Conservation (phyloP, 192 early-diverging fungal species). For the Oehlia diaphana region DNA sequence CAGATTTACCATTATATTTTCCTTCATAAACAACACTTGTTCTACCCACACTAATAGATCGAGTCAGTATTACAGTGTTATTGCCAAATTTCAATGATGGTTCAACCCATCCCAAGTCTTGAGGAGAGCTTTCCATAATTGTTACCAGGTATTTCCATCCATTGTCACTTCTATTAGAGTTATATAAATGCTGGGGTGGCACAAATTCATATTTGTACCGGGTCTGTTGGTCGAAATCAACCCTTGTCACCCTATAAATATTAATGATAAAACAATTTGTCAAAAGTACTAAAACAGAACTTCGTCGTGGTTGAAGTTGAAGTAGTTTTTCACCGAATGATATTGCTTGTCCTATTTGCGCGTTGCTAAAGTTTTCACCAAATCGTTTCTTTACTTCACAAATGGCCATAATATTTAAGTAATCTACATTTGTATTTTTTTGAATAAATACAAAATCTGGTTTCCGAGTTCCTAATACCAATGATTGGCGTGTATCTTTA, state of each 20-base stretch:
- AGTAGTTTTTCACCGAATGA: conserved; percentile 23
- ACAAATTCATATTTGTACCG: neutral
- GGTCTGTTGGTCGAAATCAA: neutral
- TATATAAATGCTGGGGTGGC: neutral
- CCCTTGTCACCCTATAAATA: neutral
- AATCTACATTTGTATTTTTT: conserved; percentile 1
- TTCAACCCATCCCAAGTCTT: conserved; percentile 6
- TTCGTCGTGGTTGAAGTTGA: conserved; percentile 2
- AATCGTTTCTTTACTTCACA: conserved; percentile 16
- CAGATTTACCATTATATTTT: neutral
- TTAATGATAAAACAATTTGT: neutral
- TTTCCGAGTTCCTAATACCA: conserved; percentile 14
- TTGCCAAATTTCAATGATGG: neutral
- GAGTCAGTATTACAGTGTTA: neutral
- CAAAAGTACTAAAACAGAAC: neutral
- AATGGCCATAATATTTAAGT: conserved; percentile 1
- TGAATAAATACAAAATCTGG: conserved; percentile 15
- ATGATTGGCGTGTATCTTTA: neutral
- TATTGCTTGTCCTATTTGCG: conserved; percentile 13
- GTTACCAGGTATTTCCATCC: conserved; percentile 18
- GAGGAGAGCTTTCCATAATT: neutral
- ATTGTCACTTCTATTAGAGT: neutral
- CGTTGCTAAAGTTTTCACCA: neutral
- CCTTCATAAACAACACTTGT: conserved; percentile 26
- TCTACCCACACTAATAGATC: conserved; percentile 4